Evolutionary conservation across 305 asterid species (phyloP).

Genomic region (Fraxinus sp.): DNA sequence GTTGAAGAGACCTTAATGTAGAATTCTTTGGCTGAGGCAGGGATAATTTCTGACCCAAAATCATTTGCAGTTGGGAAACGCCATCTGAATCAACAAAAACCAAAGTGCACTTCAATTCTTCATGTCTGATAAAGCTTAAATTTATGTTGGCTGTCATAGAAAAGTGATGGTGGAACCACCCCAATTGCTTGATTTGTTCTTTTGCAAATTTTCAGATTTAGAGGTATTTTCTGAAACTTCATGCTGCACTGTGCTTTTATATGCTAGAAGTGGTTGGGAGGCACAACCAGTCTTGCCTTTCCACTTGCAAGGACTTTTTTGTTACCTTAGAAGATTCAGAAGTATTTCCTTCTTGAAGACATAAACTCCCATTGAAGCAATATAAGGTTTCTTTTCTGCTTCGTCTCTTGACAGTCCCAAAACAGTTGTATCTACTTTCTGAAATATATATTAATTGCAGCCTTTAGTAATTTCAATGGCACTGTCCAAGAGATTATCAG

Average conservation of each 20-base stretch:
- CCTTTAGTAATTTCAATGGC: constrained; percentile 1
- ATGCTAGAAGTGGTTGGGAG: neutral
- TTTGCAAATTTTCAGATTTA: neutral
- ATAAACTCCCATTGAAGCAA: constrained; percentile 99
- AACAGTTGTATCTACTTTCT: constrained; percentile 89
- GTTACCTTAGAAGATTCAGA: constrained; percentile 75
- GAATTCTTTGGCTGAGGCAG: constrained; percentile 86
- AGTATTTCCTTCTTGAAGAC: constrained; percentile 96
- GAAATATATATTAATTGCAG: constrained; percentile 27
- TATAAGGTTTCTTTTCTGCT: constrained; percentile 83
- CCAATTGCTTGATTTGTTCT: neutral
- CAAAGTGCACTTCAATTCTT: constrained; percentile 12
- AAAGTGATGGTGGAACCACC: neutral
- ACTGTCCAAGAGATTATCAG: constrained; percentile 12
- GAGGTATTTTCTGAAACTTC: neutral
- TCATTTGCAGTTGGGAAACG: constrained; percentile 96
- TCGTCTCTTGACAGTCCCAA: constrained; percentile 81
- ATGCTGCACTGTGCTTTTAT: constrained; percentile 12
- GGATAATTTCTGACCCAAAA: constrained; percentile 94
- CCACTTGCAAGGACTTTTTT: neutral
- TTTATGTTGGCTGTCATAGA: neutral
- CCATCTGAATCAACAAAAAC: constrained; percentile 52
- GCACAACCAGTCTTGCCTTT: neutral
- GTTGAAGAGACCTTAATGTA: constrained; percentile 47
- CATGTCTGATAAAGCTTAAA: constrained; percentile 12